Base-by-base conservation (phyloP, 345 rosid species). In the Limnanthes douglasii region DNA sequence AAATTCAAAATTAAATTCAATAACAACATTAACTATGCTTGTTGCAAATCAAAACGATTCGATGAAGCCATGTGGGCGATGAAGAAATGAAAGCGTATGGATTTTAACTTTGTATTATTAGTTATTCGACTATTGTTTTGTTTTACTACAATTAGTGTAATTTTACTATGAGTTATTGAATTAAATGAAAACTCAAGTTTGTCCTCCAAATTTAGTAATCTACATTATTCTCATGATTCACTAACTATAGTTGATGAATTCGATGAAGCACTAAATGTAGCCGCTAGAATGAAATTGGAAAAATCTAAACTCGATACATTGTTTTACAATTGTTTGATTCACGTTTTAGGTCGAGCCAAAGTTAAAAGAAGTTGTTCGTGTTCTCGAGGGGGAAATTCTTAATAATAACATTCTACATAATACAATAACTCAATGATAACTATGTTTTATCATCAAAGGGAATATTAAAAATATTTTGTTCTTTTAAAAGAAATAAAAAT, bases 61-160 rank as follows among this genome's bases (percentile, higher is more conserved):
- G 88, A 78, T 21, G 94, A 82, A 51, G 97, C 94, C 25, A 61
- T 56, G 2, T 86, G 97, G 94, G 71, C 94, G 4, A 54, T 86
- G 82, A 78, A 29, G 94, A 86, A 53, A 86, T 86, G 97, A 86
- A 57, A 53, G 97, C 93, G 1, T 45, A 71, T 19, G 95, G 85
- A 0, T 53, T 27, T 30, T 57, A 19, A 9, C 93, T 83, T 25
- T 73, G 74, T 53, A 80, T 73, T 12, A 71, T 82, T 34, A 78
- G 93, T 38, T 86, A 78, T 56, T 78, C 93, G 0, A 73, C 74
- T 19, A 63, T 86, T 11, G 53, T 82, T 18, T 62, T 59, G 22
- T 69, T 64, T 50, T 67, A 75, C 37, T 82, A 88, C 34, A 50
- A 47, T 36, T 62, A 44, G 11, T 15, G 31, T 37, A 58, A 63